Conservation (phyloP, 2,329 filamentous ascomycete genomes). For the Geosmithia flava region DNA sequence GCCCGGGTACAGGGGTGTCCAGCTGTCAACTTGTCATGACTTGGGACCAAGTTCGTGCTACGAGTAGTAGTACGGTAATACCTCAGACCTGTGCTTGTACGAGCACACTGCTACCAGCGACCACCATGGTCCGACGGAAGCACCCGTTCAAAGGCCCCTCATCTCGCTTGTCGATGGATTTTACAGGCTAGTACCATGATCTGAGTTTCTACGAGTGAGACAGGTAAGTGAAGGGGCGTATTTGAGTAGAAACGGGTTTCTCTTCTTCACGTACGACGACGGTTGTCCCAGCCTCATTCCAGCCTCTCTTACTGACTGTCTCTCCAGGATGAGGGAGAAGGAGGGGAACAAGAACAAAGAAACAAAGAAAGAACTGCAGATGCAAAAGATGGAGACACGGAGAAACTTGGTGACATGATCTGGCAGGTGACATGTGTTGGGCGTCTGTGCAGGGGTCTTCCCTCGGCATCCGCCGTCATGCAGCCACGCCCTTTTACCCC, state of each 20-base stretch:
- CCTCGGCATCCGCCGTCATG: neutral
- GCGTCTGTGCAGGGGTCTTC: neutral
- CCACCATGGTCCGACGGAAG: neutral
- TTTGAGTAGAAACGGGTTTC: too few relatives aligned
- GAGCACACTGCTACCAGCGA: too few relatives aligned
- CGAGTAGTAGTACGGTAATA: too few relatives aligned
- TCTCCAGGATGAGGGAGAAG: neutral
- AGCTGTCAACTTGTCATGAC: neutral
- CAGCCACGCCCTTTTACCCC: neutral
- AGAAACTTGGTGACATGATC: neutral
- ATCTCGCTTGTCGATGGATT: neutral
- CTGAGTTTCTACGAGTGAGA: too few relatives aligned
- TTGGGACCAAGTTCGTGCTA: too few relatives aligned
- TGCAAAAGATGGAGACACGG: neutral
- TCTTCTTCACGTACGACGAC: neutral
- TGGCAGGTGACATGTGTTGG: neutral
- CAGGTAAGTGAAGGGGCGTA: too few relatives aligned
- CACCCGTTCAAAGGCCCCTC: neutral
- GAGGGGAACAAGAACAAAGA: neutral
- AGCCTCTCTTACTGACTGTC: neutral
- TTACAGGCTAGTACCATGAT: too few relatives aligned
- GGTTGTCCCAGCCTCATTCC: neutral
- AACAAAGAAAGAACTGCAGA: neutral
- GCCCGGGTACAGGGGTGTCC: neutral
- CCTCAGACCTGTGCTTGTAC: too few relatives aligned